phyloP scores from a whole-genome alignment of 805 yeast genomes.

The Yarrowia sp. region DNA sequence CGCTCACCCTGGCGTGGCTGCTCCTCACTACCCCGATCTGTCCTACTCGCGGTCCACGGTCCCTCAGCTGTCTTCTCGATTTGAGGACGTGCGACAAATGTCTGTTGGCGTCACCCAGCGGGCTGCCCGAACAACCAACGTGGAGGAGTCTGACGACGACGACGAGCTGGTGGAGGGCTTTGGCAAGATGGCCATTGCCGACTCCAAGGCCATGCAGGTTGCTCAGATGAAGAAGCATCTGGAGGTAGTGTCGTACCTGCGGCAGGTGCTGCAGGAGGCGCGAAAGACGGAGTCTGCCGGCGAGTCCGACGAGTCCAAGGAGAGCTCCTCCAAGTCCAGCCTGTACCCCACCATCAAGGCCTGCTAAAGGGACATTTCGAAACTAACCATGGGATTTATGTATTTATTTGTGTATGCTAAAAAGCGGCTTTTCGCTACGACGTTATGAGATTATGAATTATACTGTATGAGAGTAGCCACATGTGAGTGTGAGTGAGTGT shows the following conservation, averaged over 20 bases:
- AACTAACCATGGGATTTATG: slow-evolving; percentile 26
- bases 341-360: slow-evolving; percentile 26
- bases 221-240: slow-evolving; percentile 24
- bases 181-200: slow-evolving; percentile 25
- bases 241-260: slow-evolving; percentile 18
- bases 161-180: slow-evolving; percentile 26
- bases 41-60: slow-evolving; percentile 24
- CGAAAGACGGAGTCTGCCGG: not conserved
- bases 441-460: slow-evolving; percentile 25
- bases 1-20: slow-evolving; percentile 5
- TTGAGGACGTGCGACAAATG: slow-evolving; percentile 22
- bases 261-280: slow-evolving; percentile 16
- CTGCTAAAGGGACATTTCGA: slow-evolving; percentile 2
- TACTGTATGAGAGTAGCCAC: too few relatives aligned
- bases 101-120: slow-evolving; percentile 24
- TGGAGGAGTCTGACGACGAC: slow-evolving; percentile 20
- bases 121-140: slow-evolving; percentile 20
- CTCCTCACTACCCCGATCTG: slow-evolving; percentile 26
- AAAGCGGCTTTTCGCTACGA: slow-evolving; percentile 25
- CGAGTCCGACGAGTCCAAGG: not conserved
- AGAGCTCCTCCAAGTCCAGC: slow-evolving; percentile 16
- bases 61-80: slow-evolving; percentile 25
- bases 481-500: not conserved
- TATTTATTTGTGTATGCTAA: slow-evolving; percentile 27
- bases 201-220: slow-evolving; percentile 26